phyloP scores from a whole-genome alignment of 768 basidiomycete genomes.

The Kwoniella sp. region DNA sequence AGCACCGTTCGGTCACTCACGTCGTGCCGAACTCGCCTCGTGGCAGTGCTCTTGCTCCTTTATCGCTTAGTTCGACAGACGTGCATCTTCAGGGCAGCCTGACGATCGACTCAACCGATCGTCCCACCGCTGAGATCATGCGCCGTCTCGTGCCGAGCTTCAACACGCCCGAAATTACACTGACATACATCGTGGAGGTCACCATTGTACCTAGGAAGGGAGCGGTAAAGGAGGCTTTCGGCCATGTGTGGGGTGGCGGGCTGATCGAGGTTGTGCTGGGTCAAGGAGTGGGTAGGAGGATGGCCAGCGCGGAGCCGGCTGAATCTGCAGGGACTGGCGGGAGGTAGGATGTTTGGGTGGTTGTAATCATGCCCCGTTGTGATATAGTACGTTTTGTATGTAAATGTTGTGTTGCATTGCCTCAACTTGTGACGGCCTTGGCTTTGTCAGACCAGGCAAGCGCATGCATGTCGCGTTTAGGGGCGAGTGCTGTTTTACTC shows the following conservation, averaged over 20 bases:
- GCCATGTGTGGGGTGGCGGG: slow-evolving; percentile 46
- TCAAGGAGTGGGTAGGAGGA: background rate
- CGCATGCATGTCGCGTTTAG: no score
- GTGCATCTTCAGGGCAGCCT: slow-evolving; percentile 34
- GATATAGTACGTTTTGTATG: background rate
- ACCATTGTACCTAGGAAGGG: slow-evolving; percentile 36
- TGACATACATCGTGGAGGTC: slow-evolving; percentile 41
- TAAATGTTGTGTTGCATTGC: no score
- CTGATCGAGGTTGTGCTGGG: slow-evolving; percentile 38
- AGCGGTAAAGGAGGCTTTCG: slow-evolving; percentile 37
- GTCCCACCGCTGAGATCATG: background rate
- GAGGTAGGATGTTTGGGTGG: no score
- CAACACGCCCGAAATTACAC: slow-evolving; percentile 30
- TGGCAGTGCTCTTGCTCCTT: background rate
- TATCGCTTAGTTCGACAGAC: slow-evolving; percentile 22
- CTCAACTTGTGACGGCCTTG: no score
- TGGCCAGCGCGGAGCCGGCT: no score
- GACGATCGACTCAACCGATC: slow-evolving; percentile 2
- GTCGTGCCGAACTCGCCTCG: no score
- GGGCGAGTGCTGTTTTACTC: no score
- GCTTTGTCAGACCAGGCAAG: no score
- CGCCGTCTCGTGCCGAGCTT: slow-evolving; percentile 30
- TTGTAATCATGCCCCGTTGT: background rate
- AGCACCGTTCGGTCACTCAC: background rate
- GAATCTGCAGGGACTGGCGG: no score